Evolutionary conservation across 805 yeast genomes (phyloP), one percentile per base, ranked within the genome.

Genomic region (Candida parachauliodes): DNA sequence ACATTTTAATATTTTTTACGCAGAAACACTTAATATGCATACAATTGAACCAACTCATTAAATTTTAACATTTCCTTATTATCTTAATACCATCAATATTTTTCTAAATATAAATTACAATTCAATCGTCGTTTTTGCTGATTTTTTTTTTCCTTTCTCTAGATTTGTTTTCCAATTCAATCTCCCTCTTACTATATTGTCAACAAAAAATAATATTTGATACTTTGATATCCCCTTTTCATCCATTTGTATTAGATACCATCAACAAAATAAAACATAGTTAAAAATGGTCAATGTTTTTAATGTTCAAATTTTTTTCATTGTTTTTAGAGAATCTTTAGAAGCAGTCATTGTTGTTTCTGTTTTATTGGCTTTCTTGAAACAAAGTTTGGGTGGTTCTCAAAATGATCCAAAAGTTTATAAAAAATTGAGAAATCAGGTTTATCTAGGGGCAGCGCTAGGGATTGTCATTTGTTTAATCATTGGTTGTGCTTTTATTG

Each of bases 311-410:
- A 81, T 87, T 43, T 87, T 87, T 72, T 86, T 88, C 65, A 82
- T 88, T 49, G 89, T 87, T 42, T 81, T 88, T 61, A 83, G 97
- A 72, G 97, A 88, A 68, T 70, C 91, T 37, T 67, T 88, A 45
- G 97, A 88, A 65, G 96, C 96, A 14, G 80, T 88, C 37, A 75
- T 88, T 48, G 81, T 88, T 46, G 81, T 89, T 46, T 86, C 96
- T 8, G 96, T 89, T 32, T 68, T 88, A 45, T 71, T 88, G 41
- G 91, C 96, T 27, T 88, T 88, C 68, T 72, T 88, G 49, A 85
- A 86, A 60, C 95, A 86, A 63, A 82, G 95, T 41, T 73, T 88
- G 48, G 94, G 82, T 36, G 60, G 60, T 4, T 54, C 66, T 5
- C 48, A 62, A 2, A 61, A 67, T 36, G 80, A 77, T 29, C 60